These are phyloP conservation scores for Ascoidea asiatica DNA, from an alignment of 805 yeast genomes.

Conservation along the genomic window DNA sequence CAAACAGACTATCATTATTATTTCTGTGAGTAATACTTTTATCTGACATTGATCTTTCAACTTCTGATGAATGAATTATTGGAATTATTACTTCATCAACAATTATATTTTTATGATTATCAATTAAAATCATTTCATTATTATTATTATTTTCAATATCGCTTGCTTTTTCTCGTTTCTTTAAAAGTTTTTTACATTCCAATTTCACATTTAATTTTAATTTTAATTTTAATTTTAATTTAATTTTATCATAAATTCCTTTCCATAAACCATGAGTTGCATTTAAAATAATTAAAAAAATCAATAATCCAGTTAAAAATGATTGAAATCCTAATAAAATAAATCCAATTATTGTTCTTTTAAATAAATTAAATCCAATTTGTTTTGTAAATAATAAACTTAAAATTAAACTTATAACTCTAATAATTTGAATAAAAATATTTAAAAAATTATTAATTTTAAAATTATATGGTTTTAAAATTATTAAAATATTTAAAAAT, in stretches of 20 bases:
- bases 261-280: conserved; percentile 8
- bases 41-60: too few relatives aligned
- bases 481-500: conserved; percentile 11
- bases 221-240: conserved; percentile 1
- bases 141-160: too few relatives aligned
- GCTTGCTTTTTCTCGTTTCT: too few relatives aligned
- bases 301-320: conserved; percentile 14
- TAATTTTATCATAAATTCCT: conserved; percentile 1
- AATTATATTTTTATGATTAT: too few relatives aligned
- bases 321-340: conserved; percentile 17
- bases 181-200: too few relatives aligned
- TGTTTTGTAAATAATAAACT: conserved; percentile 18
- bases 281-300: conserved; percentile 13
- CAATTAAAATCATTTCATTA: too few relatives aligned
- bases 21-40: too few relatives aligned
- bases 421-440: conserved; percentile 15
- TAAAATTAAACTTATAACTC: conserved; percentile 16
- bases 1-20: too few relatives aligned
- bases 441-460: conserved; percentile 18
- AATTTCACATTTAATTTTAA: too few relatives aligned
- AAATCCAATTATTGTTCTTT: conserved; percentile 18
- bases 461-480: conserved; percentile 16
- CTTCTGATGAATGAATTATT: too few relatives aligned
- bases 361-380: conserved; percentile 13
- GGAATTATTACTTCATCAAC: too few relatives aligned